Percentiles rank a stretch among this genome's conserved stretches.
These are phyloP conservation scores for Botrytis pseudocinerea DNA, from an alignment of 2,329 filamentous ascomycete species.

Conservation along the genomic window DNA sequence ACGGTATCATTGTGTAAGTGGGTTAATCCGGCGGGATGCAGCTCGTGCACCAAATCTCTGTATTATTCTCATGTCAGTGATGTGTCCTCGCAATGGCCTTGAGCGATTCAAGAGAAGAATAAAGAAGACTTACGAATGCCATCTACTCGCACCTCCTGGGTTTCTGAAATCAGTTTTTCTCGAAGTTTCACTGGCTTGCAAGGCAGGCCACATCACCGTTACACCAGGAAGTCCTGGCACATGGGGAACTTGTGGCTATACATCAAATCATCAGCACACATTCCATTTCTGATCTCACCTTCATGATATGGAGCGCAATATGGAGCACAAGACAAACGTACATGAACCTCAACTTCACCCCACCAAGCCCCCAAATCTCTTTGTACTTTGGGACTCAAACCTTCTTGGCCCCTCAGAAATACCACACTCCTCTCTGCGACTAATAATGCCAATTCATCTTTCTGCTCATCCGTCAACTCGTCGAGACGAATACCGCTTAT, in stretches of 20 bases:
- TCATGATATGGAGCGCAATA: not conserved
- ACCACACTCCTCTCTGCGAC: slow-evolving; percentile 46
- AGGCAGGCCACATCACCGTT: slow-evolving; percentile 69
- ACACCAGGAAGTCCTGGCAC: slow-evolving; percentile 67
- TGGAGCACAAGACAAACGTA: slow-evolving; percentile 43
- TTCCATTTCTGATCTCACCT: not conserved
- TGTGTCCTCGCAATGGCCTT: not conserved
- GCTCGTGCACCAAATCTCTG: slow-evolving; percentile 66
- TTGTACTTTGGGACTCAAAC: slow-evolving; percentile 60
- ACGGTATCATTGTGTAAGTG: slow-evolving; percentile 70
- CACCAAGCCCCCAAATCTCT: slow-evolving; percentile 62
- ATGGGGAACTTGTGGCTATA: slow-evolving; percentile 67
- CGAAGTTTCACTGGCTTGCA: slow-evolving; percentile 58
- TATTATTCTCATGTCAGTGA: not conserved
- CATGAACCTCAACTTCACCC: slow-evolving; percentile 68
- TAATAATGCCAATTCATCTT: slow-evolving; percentile 47
- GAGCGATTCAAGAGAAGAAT: not conserved
- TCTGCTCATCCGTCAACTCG: slow-evolving; percentile 44
- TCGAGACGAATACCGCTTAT: slow-evolving; percentile 46
- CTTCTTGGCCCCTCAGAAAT: slow-evolving; percentile 44
- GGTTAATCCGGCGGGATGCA: slow-evolving; percentile 68
- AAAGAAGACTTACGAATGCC: slow-evolving; percentile 54
- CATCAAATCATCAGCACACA: slow-evolving; percentile 19
- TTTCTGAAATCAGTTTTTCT: slow-evolving; percentile 61
- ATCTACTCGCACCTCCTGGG: slow-evolving; percentile 66